These are phyloP conservation scores for rapeseed (Brassica napus) DNA, from an alignment of 345 rosid species.

Conservation along the genomic window DNA sequence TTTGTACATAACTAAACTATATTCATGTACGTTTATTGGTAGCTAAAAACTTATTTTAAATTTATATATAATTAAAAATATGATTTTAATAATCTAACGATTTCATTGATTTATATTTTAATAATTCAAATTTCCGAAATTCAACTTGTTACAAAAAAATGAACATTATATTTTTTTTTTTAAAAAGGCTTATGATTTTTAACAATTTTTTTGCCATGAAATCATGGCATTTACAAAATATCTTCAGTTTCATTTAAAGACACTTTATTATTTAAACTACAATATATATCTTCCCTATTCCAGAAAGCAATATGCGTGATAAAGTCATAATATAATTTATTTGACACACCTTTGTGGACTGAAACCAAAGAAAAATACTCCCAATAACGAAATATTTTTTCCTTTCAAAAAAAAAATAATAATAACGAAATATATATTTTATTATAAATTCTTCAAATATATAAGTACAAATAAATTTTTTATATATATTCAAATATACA, in stretches of 20 bases:
- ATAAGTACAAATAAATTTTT: not conserved
- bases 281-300: not conserved
- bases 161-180: too few species aligned
- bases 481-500: too few species aligned
- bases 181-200: not conserved
- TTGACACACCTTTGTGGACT: conserved; percentile 31
- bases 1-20: conserved; percentile 3
- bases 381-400: not conserved
- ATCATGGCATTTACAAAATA: not conserved
- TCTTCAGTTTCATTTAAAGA: not conserved
- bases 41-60: not conserved
- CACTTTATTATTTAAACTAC: not conserved
- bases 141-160: not conserved
- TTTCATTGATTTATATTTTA: not conserved
- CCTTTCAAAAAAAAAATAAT: too few species aligned
- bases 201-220: not conserved
- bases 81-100: too few species aligned
- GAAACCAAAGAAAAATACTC: not conserved
- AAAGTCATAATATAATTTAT: not conserved
- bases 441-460: not conserved
- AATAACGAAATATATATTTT: not conserved
- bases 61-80: not conserved
- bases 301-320: conserved; percentile 1
- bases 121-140: not conserved
- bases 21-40: not conserved